A percentile compares a stretch with the other conserved stretches of the same genome.
phyloP scores from a whole-genome alignment of 148 eudicot species.

The Rhododendron henanense region DNA sequence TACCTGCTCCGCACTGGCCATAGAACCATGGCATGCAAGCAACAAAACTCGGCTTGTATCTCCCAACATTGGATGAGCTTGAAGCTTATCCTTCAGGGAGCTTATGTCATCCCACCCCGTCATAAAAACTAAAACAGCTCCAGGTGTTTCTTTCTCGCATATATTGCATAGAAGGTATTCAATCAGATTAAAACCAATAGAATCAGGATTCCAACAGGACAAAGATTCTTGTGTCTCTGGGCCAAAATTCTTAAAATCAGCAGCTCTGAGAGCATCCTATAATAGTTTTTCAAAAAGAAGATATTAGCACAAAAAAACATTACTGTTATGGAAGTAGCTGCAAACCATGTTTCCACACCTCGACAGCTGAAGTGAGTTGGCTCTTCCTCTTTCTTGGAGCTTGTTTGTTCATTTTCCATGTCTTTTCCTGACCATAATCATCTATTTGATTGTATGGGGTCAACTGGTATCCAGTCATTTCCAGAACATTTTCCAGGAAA shows the following conservation, averaged over 20 bases:
- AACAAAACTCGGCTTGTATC: constrained; percentile 70
- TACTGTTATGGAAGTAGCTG: constrained; percentile 4
- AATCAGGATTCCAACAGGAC: constrained; percentile 99
- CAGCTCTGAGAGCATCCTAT: constrained; percentile 79
- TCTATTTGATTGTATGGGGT: constrained; percentile 86
- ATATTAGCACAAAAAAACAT: constrained; percentile 14
- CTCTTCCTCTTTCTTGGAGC: constrained; percentile 87
- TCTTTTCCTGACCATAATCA: constrained; percentile 87
- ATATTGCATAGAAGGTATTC: constrained; percentile 72
- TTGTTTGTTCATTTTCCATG: constrained; percentile 91
- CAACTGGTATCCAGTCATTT: constrained; percentile 74
- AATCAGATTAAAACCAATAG: constrained; percentile 83
- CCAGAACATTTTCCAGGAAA: constrained; percentile 84
- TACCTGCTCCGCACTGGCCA: constrained; percentile 98
- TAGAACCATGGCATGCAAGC: constrained; percentile 97
- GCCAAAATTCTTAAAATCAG: constrained; percentile 67
- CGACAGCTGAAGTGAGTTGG: constrained; percentile 88
- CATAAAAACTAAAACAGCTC: constrained; percentile 91
- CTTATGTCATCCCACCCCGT: constrained; percentile 99
- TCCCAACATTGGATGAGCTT: constrained; percentile 63
- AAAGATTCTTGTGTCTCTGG: constrained; percentile 69
- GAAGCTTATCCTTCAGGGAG: constrained; percentile 88
- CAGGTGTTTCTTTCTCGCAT: constrained; percentile 74
- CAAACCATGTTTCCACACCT: constrained; percentile 42
- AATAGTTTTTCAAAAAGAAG: constrained; percentile 13